Evolutionary conservation across 139 green algal species (phyloP).

Genomic region (Asterochloris sp.): DNA sequence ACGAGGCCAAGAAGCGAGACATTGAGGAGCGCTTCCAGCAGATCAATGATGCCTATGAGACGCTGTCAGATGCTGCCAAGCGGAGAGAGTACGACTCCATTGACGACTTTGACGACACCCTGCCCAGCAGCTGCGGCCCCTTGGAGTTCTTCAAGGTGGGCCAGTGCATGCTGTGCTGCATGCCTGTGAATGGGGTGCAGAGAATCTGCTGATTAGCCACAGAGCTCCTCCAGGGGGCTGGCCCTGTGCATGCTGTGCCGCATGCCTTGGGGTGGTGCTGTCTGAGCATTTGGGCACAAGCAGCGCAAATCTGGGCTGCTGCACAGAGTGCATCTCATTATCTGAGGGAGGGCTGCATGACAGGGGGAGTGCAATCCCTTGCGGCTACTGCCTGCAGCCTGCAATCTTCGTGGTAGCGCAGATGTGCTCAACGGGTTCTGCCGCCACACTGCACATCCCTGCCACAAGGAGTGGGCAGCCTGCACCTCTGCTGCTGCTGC

Average conservation of each 20-base stretch:
- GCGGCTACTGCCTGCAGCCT: no score
- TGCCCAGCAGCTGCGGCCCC: slow-evolving; percentile 68
- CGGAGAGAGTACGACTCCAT: slow-evolving; percentile 86
- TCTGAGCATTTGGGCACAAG: no score
- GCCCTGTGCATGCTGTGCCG: background rate
- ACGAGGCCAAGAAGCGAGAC: slow-evolving; percentile 37
- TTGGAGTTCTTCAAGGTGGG: slow-evolving; percentile 87
- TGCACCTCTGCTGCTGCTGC: no score
- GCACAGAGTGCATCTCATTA: no score
- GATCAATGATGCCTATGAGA: slow-evolving; percentile 83
- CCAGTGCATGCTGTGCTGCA: background rate
- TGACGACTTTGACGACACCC: slow-evolving; percentile 93
- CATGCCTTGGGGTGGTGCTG: background rate
- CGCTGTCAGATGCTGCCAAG: slow-evolving; percentile 72
- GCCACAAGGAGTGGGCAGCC: no score
- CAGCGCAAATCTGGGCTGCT: no score
- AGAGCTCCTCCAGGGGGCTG: background rate
- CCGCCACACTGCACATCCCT: no score
- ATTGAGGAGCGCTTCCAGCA: slow-evolving; percentile 83
- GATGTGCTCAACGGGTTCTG: no score
- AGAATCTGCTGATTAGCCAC: background rate
- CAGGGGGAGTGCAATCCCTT: no score
- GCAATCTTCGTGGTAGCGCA: no score
- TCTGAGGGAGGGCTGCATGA: no score
- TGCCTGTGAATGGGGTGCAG: background rate